Evolutionary conservation across 345 rosid genomes (phyloP).

Genomic region (Rhodamnia argentea): DNA sequence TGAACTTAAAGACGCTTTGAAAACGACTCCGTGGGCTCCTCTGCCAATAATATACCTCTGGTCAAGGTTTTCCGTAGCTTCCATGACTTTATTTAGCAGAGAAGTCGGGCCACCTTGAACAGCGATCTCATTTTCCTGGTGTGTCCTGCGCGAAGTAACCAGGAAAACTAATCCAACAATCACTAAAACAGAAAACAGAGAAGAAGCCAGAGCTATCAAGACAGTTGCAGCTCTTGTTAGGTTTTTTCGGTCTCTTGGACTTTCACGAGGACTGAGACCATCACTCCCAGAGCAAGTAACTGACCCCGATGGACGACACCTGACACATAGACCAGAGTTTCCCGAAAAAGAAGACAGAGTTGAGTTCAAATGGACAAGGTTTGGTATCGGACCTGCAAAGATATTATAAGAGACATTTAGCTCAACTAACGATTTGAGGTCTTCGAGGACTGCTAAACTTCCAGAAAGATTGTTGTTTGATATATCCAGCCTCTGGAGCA

Average conservation of each 20-base stretch:
- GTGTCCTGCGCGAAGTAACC: constrained; percentile 7
- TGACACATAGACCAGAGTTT: constrained; percentile 50
- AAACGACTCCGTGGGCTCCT: constrained; percentile 75
- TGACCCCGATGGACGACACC: constrained; percentile 22
- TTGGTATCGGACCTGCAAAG: constrained; percentile 65
- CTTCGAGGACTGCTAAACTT: constrained; percentile 25
- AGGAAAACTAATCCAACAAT: constrained; percentile 23
- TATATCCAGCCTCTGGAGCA: constrained; percentile 40
- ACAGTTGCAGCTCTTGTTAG: constrained; percentile 18
- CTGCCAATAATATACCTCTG: constrained; percentile 55
- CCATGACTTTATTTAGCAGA: constrained; percentile 41
- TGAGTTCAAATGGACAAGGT: constrained; percentile 16
- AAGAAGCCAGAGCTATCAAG: constrained; percentile 31
- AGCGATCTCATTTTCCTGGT: constrained; percentile 24
- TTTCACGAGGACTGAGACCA: constrained; percentile 28
- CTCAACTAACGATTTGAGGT: constrained; percentile 23
- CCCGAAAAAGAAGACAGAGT: constrained; percentile 43
- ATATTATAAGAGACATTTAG: constrained; percentile 52
- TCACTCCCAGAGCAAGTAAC: constrained; percentile 10
- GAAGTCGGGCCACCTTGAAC: constrained; percentile 36
- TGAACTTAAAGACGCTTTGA: constrained; percentile 40
- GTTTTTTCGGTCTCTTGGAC: constrained; percentile 12
- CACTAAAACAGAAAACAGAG: constrained; percentile 12
- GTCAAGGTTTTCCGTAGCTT: constrained; percentile 60
- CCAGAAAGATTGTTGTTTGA: constrained; percentile 67